Conservation (phyloP, 768 basidiomycete species). For the Tricholoma sp. region DNA sequence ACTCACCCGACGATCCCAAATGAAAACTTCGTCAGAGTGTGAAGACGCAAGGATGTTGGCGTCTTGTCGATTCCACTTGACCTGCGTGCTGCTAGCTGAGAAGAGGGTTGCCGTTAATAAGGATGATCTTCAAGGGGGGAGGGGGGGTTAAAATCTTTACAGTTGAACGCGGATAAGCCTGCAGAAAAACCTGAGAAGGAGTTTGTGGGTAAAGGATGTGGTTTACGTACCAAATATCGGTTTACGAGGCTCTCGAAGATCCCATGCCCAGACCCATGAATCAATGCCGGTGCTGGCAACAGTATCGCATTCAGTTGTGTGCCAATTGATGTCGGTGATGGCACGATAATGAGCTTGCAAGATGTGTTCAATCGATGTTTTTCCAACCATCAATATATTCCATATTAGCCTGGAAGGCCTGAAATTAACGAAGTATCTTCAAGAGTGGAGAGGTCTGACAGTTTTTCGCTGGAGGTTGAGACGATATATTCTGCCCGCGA, state of each 20-base stretch:
- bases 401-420: conserved; percentile 67
- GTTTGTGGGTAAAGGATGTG: background rate
- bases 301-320: conserved; percentile 74
- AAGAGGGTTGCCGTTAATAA: conserved; percentile 1
- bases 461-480: conserved; percentile 84
- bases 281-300: conserved; percentile 92
- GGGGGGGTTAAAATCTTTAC: conserved; percentile 15
- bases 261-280: conserved; percentile 95
- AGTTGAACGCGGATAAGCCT: conserved; percentile 43
- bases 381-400: conserved; percentile 76
- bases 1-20: conserved; percentile 92
- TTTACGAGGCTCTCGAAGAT: conserved; percentile 64
- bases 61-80: conserved; percentile 94
- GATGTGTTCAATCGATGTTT: conserved; percentile 79
- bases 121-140: background rate
- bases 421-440: background rate
- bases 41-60: conserved; percentile 85
- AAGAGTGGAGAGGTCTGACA: conserved; percentile 40
- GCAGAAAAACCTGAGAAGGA: background rate
- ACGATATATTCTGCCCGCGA: conserved; percentile 76
- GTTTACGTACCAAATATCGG: conserved; percentile 65
- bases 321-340: conserved; percentile 99
- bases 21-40: conserved; percentile 78
- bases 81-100: conserved; percentile 84
- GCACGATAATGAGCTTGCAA: conserved; percentile 90